Percentiles rank a stretch among this genome's conserved stretches.
phyloP scores from a whole-genome alignment of 192 early-diverging fungal genomes.

The Coemansia sp. region DNA sequence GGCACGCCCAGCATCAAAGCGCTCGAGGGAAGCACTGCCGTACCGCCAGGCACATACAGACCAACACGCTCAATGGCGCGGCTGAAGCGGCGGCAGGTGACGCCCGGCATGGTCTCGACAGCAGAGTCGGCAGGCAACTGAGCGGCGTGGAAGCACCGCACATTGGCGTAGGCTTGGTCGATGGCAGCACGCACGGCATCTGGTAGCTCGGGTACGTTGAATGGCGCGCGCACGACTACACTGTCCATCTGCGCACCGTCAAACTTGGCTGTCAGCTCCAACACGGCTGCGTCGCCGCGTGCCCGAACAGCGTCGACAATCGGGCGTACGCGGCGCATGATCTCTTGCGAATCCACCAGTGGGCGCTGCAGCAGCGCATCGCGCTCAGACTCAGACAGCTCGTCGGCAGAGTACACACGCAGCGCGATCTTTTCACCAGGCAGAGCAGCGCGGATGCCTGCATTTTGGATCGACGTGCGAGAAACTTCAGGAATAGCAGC shows the following conservation, averaged over 20 bases:
- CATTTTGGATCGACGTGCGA: conserved; percentile 48
- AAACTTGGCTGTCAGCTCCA: conserved; percentile 87
- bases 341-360: conserved; percentile 90
- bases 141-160: conserved; percentile 91
- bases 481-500: conserved; percentile 13
- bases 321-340: conserved; percentile 84
- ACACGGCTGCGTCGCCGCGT: conserved; percentile 83
- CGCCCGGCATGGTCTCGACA: conserved; percentile 98
- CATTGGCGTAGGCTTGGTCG: conserved; percentile 94
- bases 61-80: conserved; percentile 97
- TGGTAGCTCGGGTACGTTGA: conserved; percentile 66
- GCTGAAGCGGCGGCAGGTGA: conserved; percentile 90
- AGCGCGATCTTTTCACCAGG: conserved; percentile 72
- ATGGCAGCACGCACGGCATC: conserved; percentile 78
- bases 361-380: conserved; percentile 81
- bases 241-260: conserved; percentile 79
- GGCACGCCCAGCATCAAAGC: conserved; percentile 98
- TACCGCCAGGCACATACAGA: conserved; percentile 97
- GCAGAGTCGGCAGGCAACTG: conserved; percentile 73
- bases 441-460: conserved; percentile 26
- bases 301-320: conserved; percentile 86
- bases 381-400: conserved; percentile 60
- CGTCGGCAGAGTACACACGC: conserved; percentile 65
- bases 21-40: conserved; percentile 94
- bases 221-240: conserved; percentile 85